phyloP scores from a whole-genome alignment of 169 alveolate genomes.

The Plasmodium gonderi region DNA sequence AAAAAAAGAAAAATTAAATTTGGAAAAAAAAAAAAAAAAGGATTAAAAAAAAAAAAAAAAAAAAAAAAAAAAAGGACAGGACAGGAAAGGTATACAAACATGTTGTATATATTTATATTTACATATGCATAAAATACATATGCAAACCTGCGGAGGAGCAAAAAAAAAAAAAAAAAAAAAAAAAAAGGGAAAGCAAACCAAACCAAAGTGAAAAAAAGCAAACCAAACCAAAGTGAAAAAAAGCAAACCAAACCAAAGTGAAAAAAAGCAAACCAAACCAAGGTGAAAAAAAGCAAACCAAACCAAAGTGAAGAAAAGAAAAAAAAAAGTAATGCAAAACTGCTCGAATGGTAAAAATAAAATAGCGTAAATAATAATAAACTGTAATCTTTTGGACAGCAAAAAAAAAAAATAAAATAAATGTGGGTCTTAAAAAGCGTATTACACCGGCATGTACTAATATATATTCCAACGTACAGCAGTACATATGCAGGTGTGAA shows the following conservation, averaged over 20 bases:
- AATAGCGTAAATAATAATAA: not conserved
- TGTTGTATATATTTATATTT: too few species aligned
- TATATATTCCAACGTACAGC: too few species aligned
- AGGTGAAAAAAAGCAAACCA: not conserved
- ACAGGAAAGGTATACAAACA: not conserved
- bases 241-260: too few species aligned
- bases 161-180: not conserved
- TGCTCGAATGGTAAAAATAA: not conserved
- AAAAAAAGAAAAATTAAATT: not conserved
- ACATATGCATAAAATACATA: not conserved
- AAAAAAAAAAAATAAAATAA: not conserved
- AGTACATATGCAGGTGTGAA: not conserved
- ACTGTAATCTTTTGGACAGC: too few species aligned
- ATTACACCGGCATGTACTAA: too few species aligned
- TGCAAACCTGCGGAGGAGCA: not conserved
- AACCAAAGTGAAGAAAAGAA: not conserved
- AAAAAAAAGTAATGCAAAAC: not conserved
- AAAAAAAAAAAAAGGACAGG: not conserved
- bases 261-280: too few species aligned
- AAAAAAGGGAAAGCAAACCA: too few species aligned
- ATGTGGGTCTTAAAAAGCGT: too few species aligned
- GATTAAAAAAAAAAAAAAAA: not conserved
- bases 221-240: too few species aligned
- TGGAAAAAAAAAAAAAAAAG: not conserved
- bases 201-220: too few species aligned